These are phyloP conservation scores for Trichomonas tenax DNA, from an alignment of 208 protist genomes.

Conservation along the genomic window DNA sequence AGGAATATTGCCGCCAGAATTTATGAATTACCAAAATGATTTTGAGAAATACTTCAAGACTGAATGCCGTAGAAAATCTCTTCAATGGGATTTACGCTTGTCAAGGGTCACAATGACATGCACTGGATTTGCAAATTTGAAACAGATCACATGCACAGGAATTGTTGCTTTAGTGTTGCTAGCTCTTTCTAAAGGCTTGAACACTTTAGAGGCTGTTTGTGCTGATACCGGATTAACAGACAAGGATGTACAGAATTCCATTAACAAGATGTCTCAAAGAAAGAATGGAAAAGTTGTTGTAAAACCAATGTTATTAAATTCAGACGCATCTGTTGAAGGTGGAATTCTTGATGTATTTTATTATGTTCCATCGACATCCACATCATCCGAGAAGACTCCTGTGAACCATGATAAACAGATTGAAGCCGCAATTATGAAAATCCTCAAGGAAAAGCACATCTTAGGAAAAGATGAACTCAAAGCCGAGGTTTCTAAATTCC, in stretches of 20 bases:
- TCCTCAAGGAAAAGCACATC: not conserved
- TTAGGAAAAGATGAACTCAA: not conserved
- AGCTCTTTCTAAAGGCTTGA: not conserved
- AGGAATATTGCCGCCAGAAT: not conserved
- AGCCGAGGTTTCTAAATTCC: not conserved
- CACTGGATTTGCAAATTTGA: not conserved
- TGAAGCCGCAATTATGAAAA: not conserved
- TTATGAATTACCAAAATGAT: not conserved
- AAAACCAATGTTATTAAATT: not conserved
- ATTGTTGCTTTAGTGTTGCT: not conserved
- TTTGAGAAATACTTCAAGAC: not conserved
- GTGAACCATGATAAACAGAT: not conserved
- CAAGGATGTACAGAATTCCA: not conserved
- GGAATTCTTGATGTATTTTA: not conserved
- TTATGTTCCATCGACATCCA: not conserved
- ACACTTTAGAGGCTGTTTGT: not conserved
- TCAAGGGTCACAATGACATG: not conserved
- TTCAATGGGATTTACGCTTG: not conserved
- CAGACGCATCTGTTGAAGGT: not conserved
- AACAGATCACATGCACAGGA: not conserved
- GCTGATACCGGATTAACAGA: not conserved
- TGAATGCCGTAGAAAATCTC: not conserved
- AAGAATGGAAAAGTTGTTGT: not conserved
- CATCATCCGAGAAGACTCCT: not conserved
- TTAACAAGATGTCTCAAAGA: not conserved